Evolutionary conservation across 805 yeast genomes (phyloP).

Genomic region (Hanseniaspora mollemarum): DNA sequence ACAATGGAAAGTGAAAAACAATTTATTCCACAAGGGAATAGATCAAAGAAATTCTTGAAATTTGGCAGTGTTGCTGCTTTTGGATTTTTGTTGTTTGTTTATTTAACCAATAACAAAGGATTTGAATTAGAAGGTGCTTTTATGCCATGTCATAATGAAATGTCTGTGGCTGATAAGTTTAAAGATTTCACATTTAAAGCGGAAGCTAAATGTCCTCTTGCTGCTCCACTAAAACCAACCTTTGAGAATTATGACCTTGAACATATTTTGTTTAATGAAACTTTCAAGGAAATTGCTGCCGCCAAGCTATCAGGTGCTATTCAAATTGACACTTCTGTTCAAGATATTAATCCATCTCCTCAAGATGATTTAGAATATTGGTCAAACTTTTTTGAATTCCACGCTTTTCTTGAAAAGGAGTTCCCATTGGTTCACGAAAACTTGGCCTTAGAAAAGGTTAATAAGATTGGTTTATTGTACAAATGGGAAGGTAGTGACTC

Average conservation of each 20-base stretch:
- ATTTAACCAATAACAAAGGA: conserved; percentile 64
- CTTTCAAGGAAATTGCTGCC: conserved; percentile 34
- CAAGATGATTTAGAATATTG: conserved; percentile 34
- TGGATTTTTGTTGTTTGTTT: conserved; percentile 86
- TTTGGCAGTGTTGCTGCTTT: conserved; percentile 39
- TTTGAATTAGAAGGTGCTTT: conserved; percentile 59
- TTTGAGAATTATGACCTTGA: conserved; percentile 21
- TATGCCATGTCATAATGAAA: conserved; percentile 56
- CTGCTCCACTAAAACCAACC: conserved; percentile 23
- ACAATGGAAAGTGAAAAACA: background rate
- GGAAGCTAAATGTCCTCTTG: conserved; percentile 18
- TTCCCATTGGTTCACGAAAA: conserved; percentile 46
- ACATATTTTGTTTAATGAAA: conserved; percentile 27
- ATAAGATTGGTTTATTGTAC: conserved; percentile 52
- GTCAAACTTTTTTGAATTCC: conserved; percentile 39
- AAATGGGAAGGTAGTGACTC: conserved; percentile 51
- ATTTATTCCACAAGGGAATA: background rate
- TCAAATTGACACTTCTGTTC: conserved; percentile 51
- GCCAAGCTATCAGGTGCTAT: conserved; percentile 46
- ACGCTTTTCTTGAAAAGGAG: conserved; percentile 39
- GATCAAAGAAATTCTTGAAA: background rate
- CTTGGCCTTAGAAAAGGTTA: conserved; percentile 44
- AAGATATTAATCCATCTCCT: conserved; percentile 39
- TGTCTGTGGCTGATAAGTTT: conserved; percentile 44
- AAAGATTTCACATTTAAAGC: conserved; percentile 21